Evolutionary conservation across 345 rosid genomes (phyloP), one percentile per base, ranked within the genome.

Genomic region (Triadica sebifera): DNA sequence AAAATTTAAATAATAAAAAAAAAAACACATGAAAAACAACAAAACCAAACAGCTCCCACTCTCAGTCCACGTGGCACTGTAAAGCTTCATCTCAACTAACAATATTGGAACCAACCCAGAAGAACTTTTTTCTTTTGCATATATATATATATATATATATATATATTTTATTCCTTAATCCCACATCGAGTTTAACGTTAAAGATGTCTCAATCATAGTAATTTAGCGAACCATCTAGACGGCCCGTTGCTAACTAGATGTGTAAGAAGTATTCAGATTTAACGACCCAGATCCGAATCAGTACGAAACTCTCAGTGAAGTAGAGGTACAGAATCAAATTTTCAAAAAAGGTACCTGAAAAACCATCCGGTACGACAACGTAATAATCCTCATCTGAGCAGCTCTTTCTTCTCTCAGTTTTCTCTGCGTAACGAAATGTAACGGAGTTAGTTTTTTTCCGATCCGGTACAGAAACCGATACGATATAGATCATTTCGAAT

Each of bases 321-420:
- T 16, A 65, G 62, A 71, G 58, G 65, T 69, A 1, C 34, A 20
- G 19, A 22, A 17, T 16, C 65, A 59, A 65, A 19, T 20, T 2
- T 55, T 55, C 20, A 58, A 24, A 7, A 22, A 2, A 51, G 0
- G 22, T 81, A 94, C 98, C 97, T 78, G 94, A 83, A 74, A 88
- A 79, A 63, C 81, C 82, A 50, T 87, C 87, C 17, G 89, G 94
- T 58, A 84, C 85, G 70, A 84, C 12, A 65, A 77, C 86, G 69
- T 72, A 83, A 56, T 72, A 81, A 65, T 87, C 90, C 39, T 81
- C 83, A 62, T 90, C 95, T 19, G 97, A 89, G 70, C 94, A 87
- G 71, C 93, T 91, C 82, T 85, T 91, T 64, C 96, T 87, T 82
- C 89, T 84, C 71, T 83, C 87, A 19, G 69, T 71, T 57, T 69